Evolutionary conservation across 768 basidiomycete species (phyloP).

Genomic region (Pleurotus giganteus): DNA sequence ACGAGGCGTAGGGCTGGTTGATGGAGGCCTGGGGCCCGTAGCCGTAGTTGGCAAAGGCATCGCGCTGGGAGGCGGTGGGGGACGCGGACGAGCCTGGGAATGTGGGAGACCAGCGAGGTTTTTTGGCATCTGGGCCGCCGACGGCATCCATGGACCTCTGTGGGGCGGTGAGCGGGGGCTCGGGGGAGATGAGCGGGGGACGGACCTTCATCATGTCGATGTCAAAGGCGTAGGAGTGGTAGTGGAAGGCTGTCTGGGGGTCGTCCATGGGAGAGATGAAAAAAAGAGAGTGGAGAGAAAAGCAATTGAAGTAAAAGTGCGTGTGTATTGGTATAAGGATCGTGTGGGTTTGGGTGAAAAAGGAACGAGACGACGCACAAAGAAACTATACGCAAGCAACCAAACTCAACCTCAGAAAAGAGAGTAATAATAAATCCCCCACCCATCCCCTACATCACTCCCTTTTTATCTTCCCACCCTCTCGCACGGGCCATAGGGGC

Average conservation of each 20-base stretch:
- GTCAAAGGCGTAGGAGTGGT: conserved; percentile 73
- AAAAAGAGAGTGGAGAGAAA: conserved; percentile 32
- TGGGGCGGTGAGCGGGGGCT: not conserved
- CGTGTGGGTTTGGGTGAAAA: conserved; percentile 10
- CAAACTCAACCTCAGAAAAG: too few species aligned
- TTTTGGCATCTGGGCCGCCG: conserved; percentile 83
- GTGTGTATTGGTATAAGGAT: conserved; percentile 3
- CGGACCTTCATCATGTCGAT: conserved; percentile 91
- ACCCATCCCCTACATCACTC: too few species aligned
- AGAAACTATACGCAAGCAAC: too few species aligned
- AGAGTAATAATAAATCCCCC: too few species aligned
- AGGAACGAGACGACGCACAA: conserved; percentile 31
- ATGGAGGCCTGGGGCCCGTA: conserved; percentile 76
- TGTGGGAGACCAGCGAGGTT: conserved; percentile 84
- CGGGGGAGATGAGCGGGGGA: conserved; percentile 9
- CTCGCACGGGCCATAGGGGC: too few species aligned
- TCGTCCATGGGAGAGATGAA: conserved; percentile 58
- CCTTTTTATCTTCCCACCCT: too few species aligned
- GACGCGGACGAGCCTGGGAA: conserved; percentile 37
- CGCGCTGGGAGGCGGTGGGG: conserved; percentile 43
- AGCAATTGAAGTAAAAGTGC: conserved; percentile 46
- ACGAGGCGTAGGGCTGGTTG: conserved; percentile 52
- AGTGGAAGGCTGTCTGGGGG: conserved; percentile 70
- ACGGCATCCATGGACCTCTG: conserved; percentile 86
- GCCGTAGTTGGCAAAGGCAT: conserved; percentile 84